Base-by-base conservation (phyloP, 305 asterid genomes). In the Salvia sclarea region DNA sequence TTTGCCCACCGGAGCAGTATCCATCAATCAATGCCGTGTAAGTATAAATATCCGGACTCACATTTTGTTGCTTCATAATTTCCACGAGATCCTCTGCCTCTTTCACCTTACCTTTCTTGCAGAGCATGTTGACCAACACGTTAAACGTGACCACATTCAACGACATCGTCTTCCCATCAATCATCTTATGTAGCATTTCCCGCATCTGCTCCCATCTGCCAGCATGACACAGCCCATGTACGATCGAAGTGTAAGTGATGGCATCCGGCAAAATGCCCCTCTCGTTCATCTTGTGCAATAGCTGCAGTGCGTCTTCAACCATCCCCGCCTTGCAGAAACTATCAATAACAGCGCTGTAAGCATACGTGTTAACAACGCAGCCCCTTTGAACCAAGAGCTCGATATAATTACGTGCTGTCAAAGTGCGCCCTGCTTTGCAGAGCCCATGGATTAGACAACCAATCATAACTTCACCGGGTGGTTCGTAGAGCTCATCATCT, bases 371-470 rank as follows among this genome's bases (percentile, higher is more conserved):
- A 37, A 5, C 48, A 17, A 5, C 5, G 13, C 16, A 31, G 12
- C 72, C 63, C 47, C 3, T 33, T 33, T 57, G 7, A n/a, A 5
- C 45, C 28, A 31, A 33, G 0, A 30, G 48, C 11, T 64, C 44
- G 3, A 48, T 31, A 24, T 49, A 35, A 49, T 65, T 8, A 65
- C 20, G 11, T 2, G 77, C 73, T 5, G 8, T 9, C 12, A 24
- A 2, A 45, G 44, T 28, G 9, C 49, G 14, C 7, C 73, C 69
- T 0, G 50, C 60, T 44, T 64, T 64, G 45, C 68, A 66, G 9
- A 73, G 63, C 49, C 73, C 77, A 18, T 48, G 9, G 4, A 64
- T 8, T 13, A 65, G 25, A 24, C 6, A 47, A 30, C 35, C 24
- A 58, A 57, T 22, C 49, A 24, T 45, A 22, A 56, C 20, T 0